A percentile compares a stretch with the other conserved stretches of the same genome.
Conservation (phyloP, 2,329 filamentous ascomycete genomes). For the Podosphaera xanthii region DNA sequence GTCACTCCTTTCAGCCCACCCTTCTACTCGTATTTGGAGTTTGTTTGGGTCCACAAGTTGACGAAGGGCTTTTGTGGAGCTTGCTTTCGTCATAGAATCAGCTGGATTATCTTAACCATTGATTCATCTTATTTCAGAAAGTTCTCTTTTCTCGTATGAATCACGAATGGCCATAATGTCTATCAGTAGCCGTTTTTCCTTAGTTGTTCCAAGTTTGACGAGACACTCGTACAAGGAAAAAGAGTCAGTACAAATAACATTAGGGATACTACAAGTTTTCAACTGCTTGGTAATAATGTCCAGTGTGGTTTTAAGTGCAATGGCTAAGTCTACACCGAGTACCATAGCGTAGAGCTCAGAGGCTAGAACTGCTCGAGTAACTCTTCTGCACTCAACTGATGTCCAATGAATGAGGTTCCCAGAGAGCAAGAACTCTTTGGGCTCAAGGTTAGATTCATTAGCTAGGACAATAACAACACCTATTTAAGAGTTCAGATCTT, state of each 20-base stretch:
- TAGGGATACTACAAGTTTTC: neutral
- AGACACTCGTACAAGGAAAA: neutral
- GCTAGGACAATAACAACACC: neutral
- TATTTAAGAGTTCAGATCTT: neutral
- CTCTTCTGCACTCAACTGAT: neutral
- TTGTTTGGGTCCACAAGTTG: neutral
- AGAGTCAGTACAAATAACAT: neutral
- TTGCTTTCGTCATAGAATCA: neutral
- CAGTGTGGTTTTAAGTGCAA: neutral
- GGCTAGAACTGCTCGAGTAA: neutral
- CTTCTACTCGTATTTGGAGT: neutral
- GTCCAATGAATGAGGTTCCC: neutral
- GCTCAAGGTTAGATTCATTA: neutral
- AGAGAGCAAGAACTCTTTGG: neutral
- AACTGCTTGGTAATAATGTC: neutral
- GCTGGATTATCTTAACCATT: constrained; percentile 1
- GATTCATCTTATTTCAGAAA: neutral
- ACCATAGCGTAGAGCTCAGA: neutral
- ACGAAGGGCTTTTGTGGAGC: neutral
- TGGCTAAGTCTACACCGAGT: neutral
- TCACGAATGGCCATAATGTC: neutral
- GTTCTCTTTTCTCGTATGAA: neutral
- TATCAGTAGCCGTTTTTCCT: neutral
- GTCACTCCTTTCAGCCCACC: neutral
- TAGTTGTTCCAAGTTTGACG: neutral